These are phyloP conservation scores for Thermomucor indicae-seudaticae DNA, from an alignment of 371 early-diverging fungal species.

Conservation along the genomic window DNA sequence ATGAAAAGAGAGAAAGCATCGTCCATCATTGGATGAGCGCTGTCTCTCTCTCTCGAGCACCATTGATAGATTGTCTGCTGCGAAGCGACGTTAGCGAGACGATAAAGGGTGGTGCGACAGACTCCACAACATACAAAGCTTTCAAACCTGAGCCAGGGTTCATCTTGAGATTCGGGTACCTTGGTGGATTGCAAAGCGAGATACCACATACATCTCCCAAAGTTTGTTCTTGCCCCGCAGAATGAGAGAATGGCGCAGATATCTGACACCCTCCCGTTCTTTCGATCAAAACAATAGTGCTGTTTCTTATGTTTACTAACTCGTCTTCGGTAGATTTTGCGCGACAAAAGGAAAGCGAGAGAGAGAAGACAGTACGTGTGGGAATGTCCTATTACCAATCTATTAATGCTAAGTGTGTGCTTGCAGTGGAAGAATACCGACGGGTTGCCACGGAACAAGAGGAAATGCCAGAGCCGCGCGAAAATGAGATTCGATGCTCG, in stretches of 20 bases:
- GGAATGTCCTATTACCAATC: too few relatives aligned
- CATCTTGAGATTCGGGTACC: not conserved
- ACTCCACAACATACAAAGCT: not conserved
- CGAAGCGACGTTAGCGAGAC: conserved; percentile 10
- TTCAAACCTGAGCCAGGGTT: conserved; percentile 27
- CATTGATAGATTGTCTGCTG: conserved; percentile 37
- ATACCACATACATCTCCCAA: not conserved
- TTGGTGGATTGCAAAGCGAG: conserved; percentile 8
- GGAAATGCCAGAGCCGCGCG: conserved; percentile 11
- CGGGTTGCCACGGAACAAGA: conserved; percentile 17
- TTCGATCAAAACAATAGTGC: not conserved
- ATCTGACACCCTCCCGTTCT: too few relatives aligned
- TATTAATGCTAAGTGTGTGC: not conserved
- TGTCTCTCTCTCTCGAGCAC: conserved; percentile 2
- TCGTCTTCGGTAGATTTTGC: not conserved
- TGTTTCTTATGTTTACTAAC: not conserved
- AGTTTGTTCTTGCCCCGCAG: not conserved
- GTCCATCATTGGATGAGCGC: not conserved
- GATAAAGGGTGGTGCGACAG: conserved; percentile 49
- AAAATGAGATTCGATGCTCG: conserved; percentile 42
- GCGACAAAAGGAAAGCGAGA: not conserved
- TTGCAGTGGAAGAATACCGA: conserved; percentile 38
- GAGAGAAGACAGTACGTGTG: not conserved
- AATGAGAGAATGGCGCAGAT: not conserved
- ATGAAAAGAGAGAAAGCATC: not conserved